These are phyloP conservation scores for Eucalyptus decipiens DNA, from an alignment of 345 rosid species.

Conservation along the genomic window DNA sequence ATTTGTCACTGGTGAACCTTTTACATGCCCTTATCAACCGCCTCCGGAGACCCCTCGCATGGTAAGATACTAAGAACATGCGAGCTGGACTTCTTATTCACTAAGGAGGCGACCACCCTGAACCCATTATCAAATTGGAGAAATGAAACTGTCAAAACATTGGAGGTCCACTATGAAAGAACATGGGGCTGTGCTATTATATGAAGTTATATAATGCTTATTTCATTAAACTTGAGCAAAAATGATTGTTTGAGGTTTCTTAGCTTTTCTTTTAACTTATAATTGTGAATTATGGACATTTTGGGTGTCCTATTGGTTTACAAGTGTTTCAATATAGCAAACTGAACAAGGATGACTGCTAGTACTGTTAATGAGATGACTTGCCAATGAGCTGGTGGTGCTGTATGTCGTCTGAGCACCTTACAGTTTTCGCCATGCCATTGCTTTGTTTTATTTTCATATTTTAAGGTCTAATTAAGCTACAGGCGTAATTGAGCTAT, in stretches of 20 bases:
- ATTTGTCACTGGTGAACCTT: conserved; percentile 97
- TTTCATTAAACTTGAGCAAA: background rate
- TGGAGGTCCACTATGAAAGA: background rate
- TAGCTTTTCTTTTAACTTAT: background rate
- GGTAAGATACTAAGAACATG: conserved; percentile 35
- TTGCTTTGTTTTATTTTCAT: background rate
- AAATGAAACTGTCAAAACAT: background rate
- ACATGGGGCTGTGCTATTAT: background rate
- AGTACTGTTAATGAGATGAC: background rate
- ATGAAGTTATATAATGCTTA: background rate
- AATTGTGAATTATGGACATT: no score
- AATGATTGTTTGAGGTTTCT: background rate
- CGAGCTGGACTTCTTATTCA: background rate
- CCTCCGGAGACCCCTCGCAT: conserved; percentile 70
- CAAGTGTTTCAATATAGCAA: background rate
- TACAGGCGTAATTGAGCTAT: background rate
- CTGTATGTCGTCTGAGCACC: background rate
- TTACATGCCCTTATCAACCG: conserved; percentile 84
- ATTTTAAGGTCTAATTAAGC: background rate
- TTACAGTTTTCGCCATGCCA: background rate
- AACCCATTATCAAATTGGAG: background rate
- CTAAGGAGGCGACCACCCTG: background rate
- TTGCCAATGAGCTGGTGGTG: background rate
- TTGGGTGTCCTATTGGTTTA: background rate
- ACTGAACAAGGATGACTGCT: background rate